These are phyloP conservation scores for Fagus sylvatica DNA, from an alignment of 306 rosid species.

Conservation along the genomic window DNA sequence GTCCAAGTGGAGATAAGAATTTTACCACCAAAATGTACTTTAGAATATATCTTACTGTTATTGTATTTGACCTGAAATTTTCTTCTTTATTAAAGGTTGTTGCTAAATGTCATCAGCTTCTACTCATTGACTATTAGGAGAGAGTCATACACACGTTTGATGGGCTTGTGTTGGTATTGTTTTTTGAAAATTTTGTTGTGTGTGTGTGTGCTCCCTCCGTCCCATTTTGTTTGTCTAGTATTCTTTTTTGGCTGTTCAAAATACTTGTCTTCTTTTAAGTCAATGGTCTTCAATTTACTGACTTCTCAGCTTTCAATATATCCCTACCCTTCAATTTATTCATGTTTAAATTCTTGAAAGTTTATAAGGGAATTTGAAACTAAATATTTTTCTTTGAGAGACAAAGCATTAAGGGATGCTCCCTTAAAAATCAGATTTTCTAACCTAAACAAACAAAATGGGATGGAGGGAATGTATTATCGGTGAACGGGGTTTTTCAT, in stretches of 20 bases:
- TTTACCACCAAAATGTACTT: constrained; percentile 72
- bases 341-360: too few relatives aligned
- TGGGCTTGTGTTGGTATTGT: not conserved
- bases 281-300: too few relatives aligned
- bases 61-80: constrained; percentile 18
- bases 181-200: not conserved
- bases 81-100: constrained; percentile 6
- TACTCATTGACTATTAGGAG: not conserved
- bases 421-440: too few relatives aligned
- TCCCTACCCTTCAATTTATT: too few relatives aligned
- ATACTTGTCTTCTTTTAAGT: too few relatives aligned
- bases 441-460: too few relatives aligned
- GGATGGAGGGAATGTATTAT: not conserved
- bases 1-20: constrained; percentile 49
- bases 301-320: too few relatives aligned
- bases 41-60: constrained; percentile 26
- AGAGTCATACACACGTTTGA: not conserved
- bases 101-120: constrained; percentile 14
- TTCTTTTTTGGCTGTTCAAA: too few relatives aligned
- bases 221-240: too few relatives aligned
- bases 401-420: too few relatives aligned
- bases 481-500: not conserved
- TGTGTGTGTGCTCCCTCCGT: not conserved
- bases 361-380: too few relatives aligned
- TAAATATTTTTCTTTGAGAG: too few relatives aligned